These are phyloP conservation scores for Lasiodiplodia hormozganensis DNA, from an alignment of 2,329 filamentous ascomycete species.

Conservation along the genomic window DNA sequence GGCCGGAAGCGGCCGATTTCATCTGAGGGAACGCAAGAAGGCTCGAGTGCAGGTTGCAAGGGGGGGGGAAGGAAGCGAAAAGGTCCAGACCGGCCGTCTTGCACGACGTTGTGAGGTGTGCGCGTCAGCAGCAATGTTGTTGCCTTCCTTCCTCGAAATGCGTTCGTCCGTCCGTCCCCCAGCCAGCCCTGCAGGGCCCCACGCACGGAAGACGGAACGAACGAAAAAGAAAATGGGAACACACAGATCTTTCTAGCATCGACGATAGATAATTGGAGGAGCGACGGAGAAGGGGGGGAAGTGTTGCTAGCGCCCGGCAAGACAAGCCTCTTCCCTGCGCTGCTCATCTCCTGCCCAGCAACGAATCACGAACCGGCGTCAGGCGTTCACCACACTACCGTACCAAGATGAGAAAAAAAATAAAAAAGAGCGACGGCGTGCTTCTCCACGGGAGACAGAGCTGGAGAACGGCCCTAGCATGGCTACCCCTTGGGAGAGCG, in stretches of 20 bases:
- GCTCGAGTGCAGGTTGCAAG: neutral
- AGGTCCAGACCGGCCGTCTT: neutral
- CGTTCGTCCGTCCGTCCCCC: neutral
- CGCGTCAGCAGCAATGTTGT: neutral
- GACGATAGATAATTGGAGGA: neutral
- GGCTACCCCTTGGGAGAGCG: neutral
- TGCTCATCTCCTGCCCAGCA: conserved; percentile 16
- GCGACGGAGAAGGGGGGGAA: neutral
- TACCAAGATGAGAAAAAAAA: neutral
- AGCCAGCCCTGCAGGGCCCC: neutral
- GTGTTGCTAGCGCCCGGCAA: neutral
- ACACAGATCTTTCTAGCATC: neutral
- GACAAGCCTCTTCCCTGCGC: conserved; percentile 1
- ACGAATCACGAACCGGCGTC: conserved; percentile 4
- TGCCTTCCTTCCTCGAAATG: neutral
- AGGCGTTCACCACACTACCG: neutral
- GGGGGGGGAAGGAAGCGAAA: neutral
- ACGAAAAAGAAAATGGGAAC: neutral
- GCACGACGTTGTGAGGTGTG: neutral
- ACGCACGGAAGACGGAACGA: neutral
- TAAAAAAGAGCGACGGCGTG: neutral
- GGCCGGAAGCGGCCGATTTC: neutral
- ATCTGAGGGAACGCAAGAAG: neutral
- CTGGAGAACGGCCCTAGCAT: neutral
- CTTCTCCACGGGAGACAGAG: too few species aligned